Evolutionary conservation across 2,329 filamentous ascomycete genomes (phyloP), one percentile per base, ranked within the genome.

Genomic region (Claviceps cyperi): DNA sequence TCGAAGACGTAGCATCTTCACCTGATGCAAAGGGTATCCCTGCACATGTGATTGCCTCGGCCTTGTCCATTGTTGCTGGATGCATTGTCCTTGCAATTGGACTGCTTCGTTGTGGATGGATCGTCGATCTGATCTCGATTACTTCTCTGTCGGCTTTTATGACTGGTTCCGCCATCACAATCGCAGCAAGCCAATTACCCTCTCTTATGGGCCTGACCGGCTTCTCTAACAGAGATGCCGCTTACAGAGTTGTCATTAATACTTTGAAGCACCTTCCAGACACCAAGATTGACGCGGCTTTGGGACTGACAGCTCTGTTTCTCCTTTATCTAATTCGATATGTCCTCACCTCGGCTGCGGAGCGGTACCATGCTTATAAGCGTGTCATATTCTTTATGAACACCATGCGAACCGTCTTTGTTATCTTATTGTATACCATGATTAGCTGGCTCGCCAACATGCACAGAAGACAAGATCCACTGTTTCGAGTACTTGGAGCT

Each of bases 71-170:
- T 50, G 79, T 96, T 50, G 75, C 79, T 5, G 91, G 91, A 38
- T 74, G 72, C 37, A 84, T 96, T 51, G 83, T 96, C 38, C 73
- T 83, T 47, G 78, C 81, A 54, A 77, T 97, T 53, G 92, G 91
- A 3, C 69, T 96, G 3, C 69, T 86, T 43, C 81, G 90, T 45
- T 77, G 83, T 38, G 91, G 92, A 5, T 94, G 89, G 80, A 82
- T 97, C 47, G 89, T 96, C 46, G 89, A 97, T 57, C 78, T 96
- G 60, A 96, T 97, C 59, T 86, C 92, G 1, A 78, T 96, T 50
- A 83, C 88, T 1, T 86, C 90, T 0, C 86, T 97, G 49, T 90
- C 86, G 0, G 89, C 92, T 2, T 97, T 95, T 71, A 96, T 97
- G 86, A 97, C 92, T 0, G 91, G 91, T 2, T 95, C 91, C 5